Base-by-base conservation (phyloP, 2,329 filamentous ascomycete species). In the Cercospora berteroae region DNA sequence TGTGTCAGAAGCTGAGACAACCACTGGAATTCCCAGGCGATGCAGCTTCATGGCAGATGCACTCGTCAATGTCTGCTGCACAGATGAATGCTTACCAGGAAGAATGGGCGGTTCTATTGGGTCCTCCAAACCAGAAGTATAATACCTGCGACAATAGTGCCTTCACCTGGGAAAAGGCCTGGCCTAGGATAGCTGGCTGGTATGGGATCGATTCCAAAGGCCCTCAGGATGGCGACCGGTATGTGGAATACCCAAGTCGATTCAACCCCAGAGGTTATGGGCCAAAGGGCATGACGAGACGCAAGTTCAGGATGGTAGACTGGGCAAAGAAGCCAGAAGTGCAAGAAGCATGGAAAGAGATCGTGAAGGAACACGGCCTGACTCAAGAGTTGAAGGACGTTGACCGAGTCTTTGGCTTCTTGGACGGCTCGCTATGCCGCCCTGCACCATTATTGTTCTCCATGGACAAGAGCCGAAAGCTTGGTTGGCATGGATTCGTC, bases 81-180 rank as follows among this genome's bases (percentile, higher is more conserved):
- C 82, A 20, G 74, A 72, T 86, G 75, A 86, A 84, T 66, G 82
- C 78, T 0, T 83, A 84, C 67, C 79, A 86, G 58, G 79, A 80
- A 23, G 83, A 85, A 71, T 87, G 83, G 83, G 80, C 80, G 0
- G 82, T 82, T 0, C 71, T 86, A 39, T 75, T 78, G 0, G 73
- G 73, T 1, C 79, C 81, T 1, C 73, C 73, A 60, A 80, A 83
- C 63, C 72, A 86, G 72, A 80, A 78, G 16, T 85, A 86, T 76
- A 86, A 86, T 65, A 81, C 81, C 0, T 77, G 77, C 58, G 83
- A 87, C 61, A 81, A 79, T 10, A 79, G 77, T 27, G 74, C 78
- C 0, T 83, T 85, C 58, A 82, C 81, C 1, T 86, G 82, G 82
- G 81, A 82, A 1, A 77, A 78, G n/a, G 81, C 83, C 64, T 86